Conservation (phyloP, 2,329 filamentous ascomycete genomes). For the Tetracladium maxilliforme region DNA sequence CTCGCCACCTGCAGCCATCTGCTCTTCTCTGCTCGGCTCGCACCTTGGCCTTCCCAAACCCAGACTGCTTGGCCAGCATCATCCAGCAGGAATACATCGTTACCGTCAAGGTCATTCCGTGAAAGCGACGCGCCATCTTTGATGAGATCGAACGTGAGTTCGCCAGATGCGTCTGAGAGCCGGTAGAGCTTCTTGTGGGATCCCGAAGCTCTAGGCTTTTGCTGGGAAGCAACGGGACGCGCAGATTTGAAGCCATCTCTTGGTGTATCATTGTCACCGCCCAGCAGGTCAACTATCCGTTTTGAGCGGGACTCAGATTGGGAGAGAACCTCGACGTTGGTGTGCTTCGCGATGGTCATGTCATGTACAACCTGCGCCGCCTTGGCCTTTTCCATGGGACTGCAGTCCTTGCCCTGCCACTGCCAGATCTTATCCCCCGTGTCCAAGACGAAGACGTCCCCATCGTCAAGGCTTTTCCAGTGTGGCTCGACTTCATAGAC, state of each 20-base stretch:
- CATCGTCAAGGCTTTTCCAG: constrained; percentile 47
- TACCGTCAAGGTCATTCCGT: constrained; percentile 34
- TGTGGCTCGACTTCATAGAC: constrained; percentile 49
- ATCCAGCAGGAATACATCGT: constrained; percentile 48
- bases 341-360: constrained; percentile 45
- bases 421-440: constrained; percentile 50
- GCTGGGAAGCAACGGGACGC: constrained; percentile 21
- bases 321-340: constrained; percentile 49
- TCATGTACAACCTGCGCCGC: constrained; percentile 53
- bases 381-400: constrained; percentile 55
- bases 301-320: constrained; percentile 41
- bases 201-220: constrained; percentile 6
- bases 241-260: constrained; percentile 22
- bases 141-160: constrained; percentile 39
- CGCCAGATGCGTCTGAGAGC: constrained; percentile 46
- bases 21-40: constrained; percentile 42
- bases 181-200: constrained; percentile 36
- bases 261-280: constrained; percentile 25
- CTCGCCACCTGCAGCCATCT: constrained; percentile 46
- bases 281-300: constrained; percentile 40
- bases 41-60: constrained; percentile 49
- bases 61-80: constrained; percentile 42
- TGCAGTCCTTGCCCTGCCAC: constrained; percentile 52
- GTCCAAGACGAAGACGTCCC: constrained; percentile 52
- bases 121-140: constrained; percentile 34